These are phyloP conservation scores for Saccharum spontaneum DNA, from an alignment of 176 grass and related monocot species.

Conservation along the genomic window DNA sequence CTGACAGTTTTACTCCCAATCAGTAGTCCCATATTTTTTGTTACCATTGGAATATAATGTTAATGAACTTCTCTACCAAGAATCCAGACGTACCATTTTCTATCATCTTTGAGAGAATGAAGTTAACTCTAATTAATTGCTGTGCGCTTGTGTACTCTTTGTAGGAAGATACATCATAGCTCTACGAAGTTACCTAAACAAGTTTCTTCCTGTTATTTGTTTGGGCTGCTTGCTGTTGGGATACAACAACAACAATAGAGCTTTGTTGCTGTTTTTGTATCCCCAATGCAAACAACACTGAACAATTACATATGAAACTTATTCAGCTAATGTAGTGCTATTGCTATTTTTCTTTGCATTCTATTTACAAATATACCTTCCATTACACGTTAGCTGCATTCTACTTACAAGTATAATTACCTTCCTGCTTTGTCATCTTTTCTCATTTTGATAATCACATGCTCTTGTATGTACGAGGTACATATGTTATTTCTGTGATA, in stretches of 20 bases:
- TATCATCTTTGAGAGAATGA: slow-evolving; percentile 10
- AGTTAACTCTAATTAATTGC: slow-evolving; percentile 10
- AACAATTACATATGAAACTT: not conserved
- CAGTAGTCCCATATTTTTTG: not conserved
- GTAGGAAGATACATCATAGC: not conserved
- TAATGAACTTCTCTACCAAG: slow-evolving; percentile 1
- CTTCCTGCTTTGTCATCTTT: not conserved
- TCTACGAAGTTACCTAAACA: not conserved
- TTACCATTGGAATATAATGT: not conserved
- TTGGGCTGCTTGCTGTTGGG: not conserved
- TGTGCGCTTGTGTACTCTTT: not conserved
- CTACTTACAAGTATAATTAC: not conserved
- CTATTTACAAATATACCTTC: not conserved
- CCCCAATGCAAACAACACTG: not conserved
- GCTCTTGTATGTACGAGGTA: not conserved
- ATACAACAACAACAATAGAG: not conserved
- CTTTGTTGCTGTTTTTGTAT: not conserved
- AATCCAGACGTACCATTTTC: not conserved
- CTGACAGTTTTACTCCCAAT: not conserved
- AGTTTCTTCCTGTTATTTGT: slow-evolving; percentile 16
- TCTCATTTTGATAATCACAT: not conserved
- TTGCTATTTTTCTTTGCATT: slow-evolving; percentile 9
- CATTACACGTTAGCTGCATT: not conserved
- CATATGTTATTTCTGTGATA: not conserved
- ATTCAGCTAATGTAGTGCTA: not conserved